Conservation (phyloP, 1,284 basidiomycete genomes). For the Puccinia horiana region DNA sequence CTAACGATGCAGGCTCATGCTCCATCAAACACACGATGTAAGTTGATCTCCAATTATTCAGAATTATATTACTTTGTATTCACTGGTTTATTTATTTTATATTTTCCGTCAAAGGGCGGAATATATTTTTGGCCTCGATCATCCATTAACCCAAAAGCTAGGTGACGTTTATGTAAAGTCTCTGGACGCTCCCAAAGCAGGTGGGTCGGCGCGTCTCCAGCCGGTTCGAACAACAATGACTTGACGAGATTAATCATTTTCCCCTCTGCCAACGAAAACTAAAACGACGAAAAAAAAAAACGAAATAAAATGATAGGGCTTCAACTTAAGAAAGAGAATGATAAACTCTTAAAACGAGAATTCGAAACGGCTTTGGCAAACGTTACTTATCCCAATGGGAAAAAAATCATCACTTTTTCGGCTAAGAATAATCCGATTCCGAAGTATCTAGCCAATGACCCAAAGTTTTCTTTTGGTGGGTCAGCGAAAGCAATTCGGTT, state of each 20-base stretch:
- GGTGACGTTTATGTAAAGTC: conserved; percentile 41
- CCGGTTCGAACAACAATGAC: not conserved
- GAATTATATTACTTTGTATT: not conserved
- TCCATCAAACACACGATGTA: conserved; percentile 20
- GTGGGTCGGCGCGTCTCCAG: conserved; percentile 6
- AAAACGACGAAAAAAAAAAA: not conserved
- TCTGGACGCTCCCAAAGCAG: conserved; percentile 39
- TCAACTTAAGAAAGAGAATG: not conserved
- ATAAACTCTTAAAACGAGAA: not conserved
- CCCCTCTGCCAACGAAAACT: not conserved
- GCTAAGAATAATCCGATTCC: not conserved
- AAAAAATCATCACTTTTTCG: not conserved
- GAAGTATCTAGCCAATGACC: not conserved
- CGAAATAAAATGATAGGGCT: not conserved
- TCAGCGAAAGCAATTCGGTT: not conserved
- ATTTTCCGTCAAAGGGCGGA: conserved; percentile 15
- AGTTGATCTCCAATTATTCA: not conserved
- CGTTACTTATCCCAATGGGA: not conserved
- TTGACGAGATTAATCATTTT: not conserved
- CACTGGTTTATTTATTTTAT: not conserved
- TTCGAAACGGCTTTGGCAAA: not conserved
- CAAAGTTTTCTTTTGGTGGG: not conserved
- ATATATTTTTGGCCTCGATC: conserved; percentile 22
- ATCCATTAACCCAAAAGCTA: conserved; percentile 18
- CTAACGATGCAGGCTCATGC: conserved; percentile 1